Base-by-base conservation (phyloP, 441 rosid genomes). In the Manihot esculenta region DNA sequence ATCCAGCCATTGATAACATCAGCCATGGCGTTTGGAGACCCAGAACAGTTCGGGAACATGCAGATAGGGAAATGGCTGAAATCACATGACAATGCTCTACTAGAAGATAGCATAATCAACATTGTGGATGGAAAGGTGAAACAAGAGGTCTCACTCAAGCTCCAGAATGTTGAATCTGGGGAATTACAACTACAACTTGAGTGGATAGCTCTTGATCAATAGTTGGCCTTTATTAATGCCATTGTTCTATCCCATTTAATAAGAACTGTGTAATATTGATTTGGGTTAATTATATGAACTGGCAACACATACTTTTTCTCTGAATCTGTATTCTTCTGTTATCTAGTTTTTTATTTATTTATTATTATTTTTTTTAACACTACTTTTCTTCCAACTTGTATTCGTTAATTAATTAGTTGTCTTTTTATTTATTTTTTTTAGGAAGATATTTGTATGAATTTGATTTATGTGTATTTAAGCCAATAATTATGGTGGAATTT, bases 21-120 rank as follows among this genome's bases (percentile, higher is more conserved):
- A 12, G 97, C 97, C 10, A 85, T 91, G 96, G 94, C 93, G 15
- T 88, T 70, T 66, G 94, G 98, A 17, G 87, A 89, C 70, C 89
- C 96, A 0, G 92, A 82, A 68, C 86, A 86, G 96, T 91, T 88
- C 54, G 94, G 87, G 58, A 72, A 93, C 61, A 91, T 93, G 96
- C 97, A 93, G 79, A 93, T 93, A 1, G 97, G 97, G 3, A 93
- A 91, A 77, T 93, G 97, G 97, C 72, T 93, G 73, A 87, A 91
- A 77, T 88, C 98, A 3, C n/a, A 84, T 0, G 98, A 93, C 82
- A 93, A 93, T 23, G 97, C 96, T 1, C 92, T 93, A 7, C 15
- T 88, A 23, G 84, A 84, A 5, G 98, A 93, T 69, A 91, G 96
- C 82, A 80, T 77, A 15, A 84, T 93, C 66, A 88, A 91, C 83